These are phyloP conservation scores for Flammula alnicola DNA, from an alignment of 1,284 basidiomycete species.

Conservation along the genomic window DNA sequence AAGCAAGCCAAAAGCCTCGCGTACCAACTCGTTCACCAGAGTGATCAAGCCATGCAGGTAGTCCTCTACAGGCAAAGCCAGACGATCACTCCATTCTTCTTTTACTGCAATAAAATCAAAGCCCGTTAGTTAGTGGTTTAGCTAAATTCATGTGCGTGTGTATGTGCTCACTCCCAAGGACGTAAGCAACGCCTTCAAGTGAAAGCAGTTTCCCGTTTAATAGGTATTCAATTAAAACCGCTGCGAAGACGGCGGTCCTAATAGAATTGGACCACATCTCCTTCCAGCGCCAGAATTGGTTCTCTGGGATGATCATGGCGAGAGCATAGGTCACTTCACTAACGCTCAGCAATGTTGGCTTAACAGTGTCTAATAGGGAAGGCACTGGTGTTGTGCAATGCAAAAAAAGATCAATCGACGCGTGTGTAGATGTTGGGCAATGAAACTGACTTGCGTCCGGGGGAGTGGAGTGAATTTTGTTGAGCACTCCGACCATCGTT, in stretches of 20 bases:
- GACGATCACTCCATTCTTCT: slow-evolving; percentile 70
- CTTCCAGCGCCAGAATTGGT: slow-evolving; percentile 85
- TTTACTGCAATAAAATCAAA: slow-evolving; percentile 52
- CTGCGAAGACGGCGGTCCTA: slow-evolving; percentile 66
- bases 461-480: slow-evolving; percentile 79
- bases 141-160: too few relatives aligned
- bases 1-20: slow-evolving; percentile 22
- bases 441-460: slow-evolving; percentile 57
- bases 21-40: slow-evolving; percentile 81
- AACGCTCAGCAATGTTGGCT: slow-evolving; percentile 59
- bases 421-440: too few relatives aligned
- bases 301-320: slow-evolving; percentile 60
- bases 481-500: slow-evolving; percentile 65
- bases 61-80: slow-evolving; percentile 75
- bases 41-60: slow-evolving; percentile 86
- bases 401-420: slow-evolving; percentile 9
- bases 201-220: slow-evolving; percentile 63
- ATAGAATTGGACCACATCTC: slow-evolving; percentile 76
- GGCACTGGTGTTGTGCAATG: slow-evolving; percentile 55
- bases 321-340: slow-evolving; percentile 54
- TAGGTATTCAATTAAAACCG: slow-evolving; percentile 71
- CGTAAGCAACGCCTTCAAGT: slow-evolving; percentile 52
- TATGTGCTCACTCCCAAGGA: slow-evolving; percentile 73
- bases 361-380: slow-evolving; percentile 58
- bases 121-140: slow-evolving; percentile 10